Conservation (phyloP, 768 basidiomycete species). For the Cubamyces sp. region DNA sequence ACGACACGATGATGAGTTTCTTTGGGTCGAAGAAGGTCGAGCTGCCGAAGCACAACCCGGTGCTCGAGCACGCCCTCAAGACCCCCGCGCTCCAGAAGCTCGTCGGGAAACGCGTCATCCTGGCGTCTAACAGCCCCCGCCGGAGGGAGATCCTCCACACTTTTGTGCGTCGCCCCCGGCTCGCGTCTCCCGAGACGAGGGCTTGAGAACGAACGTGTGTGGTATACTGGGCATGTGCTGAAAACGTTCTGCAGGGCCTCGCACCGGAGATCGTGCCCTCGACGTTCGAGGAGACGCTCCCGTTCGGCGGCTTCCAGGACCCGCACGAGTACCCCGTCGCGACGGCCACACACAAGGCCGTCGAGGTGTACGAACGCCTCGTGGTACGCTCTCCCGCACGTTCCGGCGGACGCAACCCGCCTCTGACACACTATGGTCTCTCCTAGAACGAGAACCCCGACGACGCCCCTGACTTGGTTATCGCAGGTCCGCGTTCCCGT, state of each 20-base stretch:
- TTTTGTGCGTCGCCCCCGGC: slow-evolving; percentile 55
- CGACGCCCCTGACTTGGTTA: slow-evolving; percentile 79
- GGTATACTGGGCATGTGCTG: too few relatives aligned
- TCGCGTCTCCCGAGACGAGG: too few relatives aligned
- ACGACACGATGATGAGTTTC: slow-evolving; percentile 27
- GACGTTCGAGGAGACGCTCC: slow-evolving; percentile 79
- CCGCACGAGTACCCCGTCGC: slow-evolving; percentile 76
- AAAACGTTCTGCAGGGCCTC: slow-evolving; percentile 49
- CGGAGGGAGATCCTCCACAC: slow-evolving; percentile 81
- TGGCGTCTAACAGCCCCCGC: slow-evolving; percentile 88
- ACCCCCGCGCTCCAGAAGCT: slow-evolving; percentile 69
- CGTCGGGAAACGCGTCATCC: slow-evolving; percentile 72
- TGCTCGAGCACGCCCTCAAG: slow-evolving; percentile 67
- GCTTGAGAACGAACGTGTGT: too few relatives aligned
- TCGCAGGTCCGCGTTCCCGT: slow-evolving; percentile 52
- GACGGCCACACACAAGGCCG: slow-evolving; percentile 78
- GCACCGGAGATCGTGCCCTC: slow-evolving; percentile 74
- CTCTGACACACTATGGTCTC: too few relatives aligned
- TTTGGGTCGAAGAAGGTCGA: slow-evolving; percentile 29
- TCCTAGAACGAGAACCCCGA: slow-evolving; percentile 57
- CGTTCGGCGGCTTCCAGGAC: slow-evolving; percentile 66
- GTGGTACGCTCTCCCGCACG: slow-evolving; percentile 50
- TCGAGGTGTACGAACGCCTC: slow-evolving; percentile 87
- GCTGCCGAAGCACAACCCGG: slow-evolving; percentile 46
- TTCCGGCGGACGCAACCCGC: too few relatives aligned